Percentiles rank a stretch among this genome's conserved stretches.
phyloP scores from a whole-genome alignment of 2,329 filamentous ascomycete species.

The Exophiala viscosa region DNA sequence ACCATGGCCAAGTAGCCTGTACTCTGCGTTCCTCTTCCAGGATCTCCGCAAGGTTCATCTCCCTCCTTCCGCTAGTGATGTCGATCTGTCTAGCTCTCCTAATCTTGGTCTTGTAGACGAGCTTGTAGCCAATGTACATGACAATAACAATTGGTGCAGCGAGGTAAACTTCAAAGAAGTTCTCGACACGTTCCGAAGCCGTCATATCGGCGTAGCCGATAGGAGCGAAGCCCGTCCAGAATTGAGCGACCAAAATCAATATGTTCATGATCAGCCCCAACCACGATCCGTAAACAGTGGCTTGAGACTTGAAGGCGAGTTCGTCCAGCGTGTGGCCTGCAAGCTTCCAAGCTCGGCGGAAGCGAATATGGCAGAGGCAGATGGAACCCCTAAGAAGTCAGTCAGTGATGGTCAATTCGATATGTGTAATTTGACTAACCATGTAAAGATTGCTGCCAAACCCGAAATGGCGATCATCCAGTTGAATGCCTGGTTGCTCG shows the following conservation, averaged over 20 bases:
- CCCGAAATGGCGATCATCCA: slow-evolving; percentile 78
- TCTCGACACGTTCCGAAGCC: slow-evolving; percentile 24
- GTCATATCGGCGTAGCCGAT: slow-evolving; percentile 28
- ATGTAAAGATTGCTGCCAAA: slow-evolving; percentile 70
- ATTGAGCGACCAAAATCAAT: slow-evolving; percentile 54
- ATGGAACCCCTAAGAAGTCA: slow-evolving; percentile 53
- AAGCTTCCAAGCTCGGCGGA: slow-evolving; percentile 57
- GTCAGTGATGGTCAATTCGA: not conserved
- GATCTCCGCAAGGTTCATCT: slow-evolving; percentile 75
- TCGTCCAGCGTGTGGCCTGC: slow-evolving; percentile 60
- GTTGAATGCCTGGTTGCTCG: slow-evolving; percentile 56
- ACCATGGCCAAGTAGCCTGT: slow-evolving; percentile 64
- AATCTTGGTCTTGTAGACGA: slow-evolving; percentile 66
- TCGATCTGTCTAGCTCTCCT: slow-evolving; percentile 76
- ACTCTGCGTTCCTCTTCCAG: slow-evolving; percentile 77
- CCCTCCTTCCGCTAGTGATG: slow-evolving; percentile 75
- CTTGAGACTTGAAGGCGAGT: slow-evolving; percentile 60
- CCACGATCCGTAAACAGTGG: slow-evolving; percentile 61
- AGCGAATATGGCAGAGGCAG: slow-evolving; percentile 64
- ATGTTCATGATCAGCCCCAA: slow-evolving; percentile 57
- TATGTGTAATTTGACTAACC: slow-evolving; percentile 54
- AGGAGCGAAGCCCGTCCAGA: slow-evolving; percentile 33
- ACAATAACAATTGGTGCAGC: slow-evolving; percentile 31
- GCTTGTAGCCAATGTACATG: slow-evolving; percentile 70
- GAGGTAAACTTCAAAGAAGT: slow-evolving; percentile 32